Conservation (phyloP, 495 filamentous ascomycete genomes). For the Usnea hakonensis region DNA sequence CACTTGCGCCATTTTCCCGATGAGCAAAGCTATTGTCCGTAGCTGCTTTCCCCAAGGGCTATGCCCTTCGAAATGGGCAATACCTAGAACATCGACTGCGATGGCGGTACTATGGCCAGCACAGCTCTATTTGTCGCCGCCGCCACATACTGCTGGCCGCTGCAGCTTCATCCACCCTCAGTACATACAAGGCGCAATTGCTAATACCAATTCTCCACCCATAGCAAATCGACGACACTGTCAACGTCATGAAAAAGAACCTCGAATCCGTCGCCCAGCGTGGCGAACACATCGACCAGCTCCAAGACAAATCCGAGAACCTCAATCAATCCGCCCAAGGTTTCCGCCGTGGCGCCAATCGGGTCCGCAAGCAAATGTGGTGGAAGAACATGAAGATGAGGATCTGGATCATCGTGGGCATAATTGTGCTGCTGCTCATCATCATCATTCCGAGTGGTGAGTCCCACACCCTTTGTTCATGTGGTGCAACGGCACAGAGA, state of each 20-base stretch:
- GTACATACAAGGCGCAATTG: not conserved
- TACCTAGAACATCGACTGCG: not conserved
- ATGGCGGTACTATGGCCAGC: not conserved
- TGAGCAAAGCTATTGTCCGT: not conserved
- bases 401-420: conserved; percentile 82
- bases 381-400: conserved; percentile 99
- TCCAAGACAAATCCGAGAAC: conserved; percentile 95
- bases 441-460: conserved; percentile 41
- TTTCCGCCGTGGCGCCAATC: conserved; percentile 91
- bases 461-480: not conserved
- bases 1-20: not conserved
- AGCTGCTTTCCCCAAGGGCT: not conserved
- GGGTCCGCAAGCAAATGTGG: conserved; percentile 92
- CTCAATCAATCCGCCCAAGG: conserved; percentile 82
- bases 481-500: not conserved
- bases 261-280: conserved; percentile 89
- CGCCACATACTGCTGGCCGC: too few species aligned
- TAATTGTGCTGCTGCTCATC: conserved; percentile 80
- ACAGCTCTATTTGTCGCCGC: too few species aligned
- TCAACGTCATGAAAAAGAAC: conserved; percentile 88
- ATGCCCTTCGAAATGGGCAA: not conserved
- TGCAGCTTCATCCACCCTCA: not conserved
- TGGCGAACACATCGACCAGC: conserved; percentile 78
- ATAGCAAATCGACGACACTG: conserved; percentile 94
- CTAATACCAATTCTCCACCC: conserved; percentile 25